Conservation (phyloP, 2,329 filamentous ascomycete genomes). For the Blumeriella jaapii region DNA sequence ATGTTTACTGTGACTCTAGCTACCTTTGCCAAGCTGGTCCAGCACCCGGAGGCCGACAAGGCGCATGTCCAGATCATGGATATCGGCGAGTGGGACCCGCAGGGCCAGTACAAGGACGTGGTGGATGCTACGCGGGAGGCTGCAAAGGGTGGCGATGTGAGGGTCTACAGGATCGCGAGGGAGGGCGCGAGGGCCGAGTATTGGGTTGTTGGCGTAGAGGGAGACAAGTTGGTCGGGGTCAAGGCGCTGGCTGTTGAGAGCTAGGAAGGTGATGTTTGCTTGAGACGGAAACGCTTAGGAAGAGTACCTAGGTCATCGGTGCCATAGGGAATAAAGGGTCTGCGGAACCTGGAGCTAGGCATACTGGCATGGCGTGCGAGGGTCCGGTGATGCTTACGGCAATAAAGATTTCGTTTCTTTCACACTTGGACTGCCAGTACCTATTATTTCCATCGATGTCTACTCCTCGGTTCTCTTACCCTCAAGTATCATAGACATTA, state of each 20-base stretch:
- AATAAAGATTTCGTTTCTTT: too few species aligned
- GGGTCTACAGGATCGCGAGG: conserved; percentile 60
- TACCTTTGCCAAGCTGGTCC: conserved; percentile 58
- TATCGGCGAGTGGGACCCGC: conserved; percentile 60
- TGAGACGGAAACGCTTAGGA: too few species aligned
- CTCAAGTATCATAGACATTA: too few species aligned
- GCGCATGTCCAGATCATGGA: conserved; percentile 54
- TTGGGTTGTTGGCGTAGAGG: conserved; percentile 59
- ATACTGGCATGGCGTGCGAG: too few species aligned
- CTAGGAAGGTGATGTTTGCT: conserved; percentile 23
- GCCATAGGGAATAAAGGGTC: not conserved
- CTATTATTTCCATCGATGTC: too few species aligned
- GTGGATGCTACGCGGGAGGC: conserved; percentile 57
- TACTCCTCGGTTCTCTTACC: too few species aligned
- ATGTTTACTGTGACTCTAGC: conserved; percentile 32
- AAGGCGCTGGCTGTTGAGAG: conserved; percentile 71
- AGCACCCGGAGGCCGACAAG: conserved; percentile 39
- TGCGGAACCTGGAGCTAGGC: too few species aligned
- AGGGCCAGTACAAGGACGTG: conserved; percentile 57
- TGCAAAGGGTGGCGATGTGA: conserved; percentile 51
- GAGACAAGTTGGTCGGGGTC: conserved; percentile 57
- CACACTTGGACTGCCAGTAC: too few species aligned
- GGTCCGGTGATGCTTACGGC: too few species aligned
- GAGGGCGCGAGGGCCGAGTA: conserved; percentile 61
- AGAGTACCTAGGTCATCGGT: not conserved